These are phyloP conservation scores for Daldinia sp. DNA, from an alignment of 2,329 filamentous ascomycete genomes.

Conservation along the genomic window DNA sequence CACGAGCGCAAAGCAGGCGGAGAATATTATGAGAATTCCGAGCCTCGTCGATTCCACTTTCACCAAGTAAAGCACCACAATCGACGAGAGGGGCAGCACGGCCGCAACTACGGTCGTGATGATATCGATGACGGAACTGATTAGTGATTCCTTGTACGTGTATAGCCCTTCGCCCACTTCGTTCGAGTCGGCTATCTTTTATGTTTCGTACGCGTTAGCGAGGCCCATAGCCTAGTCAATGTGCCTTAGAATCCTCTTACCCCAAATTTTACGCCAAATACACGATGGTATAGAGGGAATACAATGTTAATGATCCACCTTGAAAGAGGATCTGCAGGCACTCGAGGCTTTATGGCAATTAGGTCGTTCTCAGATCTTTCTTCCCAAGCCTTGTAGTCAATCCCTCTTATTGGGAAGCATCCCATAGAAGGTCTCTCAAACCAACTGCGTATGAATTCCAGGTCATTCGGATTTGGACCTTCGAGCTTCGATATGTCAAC, in stretches of 20 bases:
- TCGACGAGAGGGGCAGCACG: slow-evolving; percentile 23
- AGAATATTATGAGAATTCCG: slow-evolving; percentile 32
- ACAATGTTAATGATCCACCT: neutral
- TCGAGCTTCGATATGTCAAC: slow-evolving; percentile 1
- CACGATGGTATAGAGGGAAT: slow-evolving; percentile 11
- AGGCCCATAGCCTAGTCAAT: neutral
- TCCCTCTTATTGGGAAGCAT: slow-evolving; percentile 17
- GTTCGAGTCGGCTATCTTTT: slow-evolving; percentile 10
- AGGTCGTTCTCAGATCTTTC: slow-evolving; percentile 8
- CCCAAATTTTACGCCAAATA: slow-evolving; percentile 7
- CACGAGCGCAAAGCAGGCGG: slow-evolving; percentile 33
- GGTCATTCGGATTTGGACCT: slow-evolving; percentile 1
- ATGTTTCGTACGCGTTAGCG: neutral
- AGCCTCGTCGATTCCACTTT: slow-evolving; percentile 46
- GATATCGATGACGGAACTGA: slow-evolving; percentile 14
- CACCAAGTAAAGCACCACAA: slow-evolving; percentile 16
- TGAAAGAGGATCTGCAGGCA: neutral
- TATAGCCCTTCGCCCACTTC: slow-evolving; percentile 18
- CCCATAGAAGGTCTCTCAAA: slow-evolving; percentile 18
- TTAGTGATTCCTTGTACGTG: slow-evolving; percentile 1
- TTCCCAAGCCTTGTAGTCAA: slow-evolving; percentile 15
- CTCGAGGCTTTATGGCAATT: slow-evolving; percentile 10
- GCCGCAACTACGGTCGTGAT: slow-evolving; percentile 17
- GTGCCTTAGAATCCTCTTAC: slow-evolving; percentile 2
- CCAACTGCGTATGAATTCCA: slow-evolving; percentile 17